These are phyloP conservation scores for Sistotremastrum suecicum DNA, from an alignment of 768 basidiomycete species.

Conservation along the genomic window DNA sequence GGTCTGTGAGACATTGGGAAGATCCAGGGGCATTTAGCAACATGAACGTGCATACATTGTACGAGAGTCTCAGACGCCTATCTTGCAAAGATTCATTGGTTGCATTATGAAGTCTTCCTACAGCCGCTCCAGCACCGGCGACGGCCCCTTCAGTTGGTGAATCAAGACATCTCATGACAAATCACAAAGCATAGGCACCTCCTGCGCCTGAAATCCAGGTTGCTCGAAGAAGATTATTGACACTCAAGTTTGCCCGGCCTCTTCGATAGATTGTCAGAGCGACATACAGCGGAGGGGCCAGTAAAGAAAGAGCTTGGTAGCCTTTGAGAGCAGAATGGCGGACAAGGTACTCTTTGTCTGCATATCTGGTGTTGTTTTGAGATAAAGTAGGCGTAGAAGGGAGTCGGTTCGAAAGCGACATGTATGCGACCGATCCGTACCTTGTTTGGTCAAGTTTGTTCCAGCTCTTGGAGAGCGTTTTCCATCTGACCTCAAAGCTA, in stretches of 20 bases:
- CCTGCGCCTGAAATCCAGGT: slow-evolving; percentile 57
- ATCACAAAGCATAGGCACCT: slow-evolving; percentile 25
- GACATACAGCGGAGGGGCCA: slow-evolving; percentile 48
- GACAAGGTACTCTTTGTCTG: slow-evolving; percentile 53
- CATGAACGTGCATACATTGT: slow-evolving; percentile 33
- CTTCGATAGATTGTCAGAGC: slow-evolving; percentile 38
- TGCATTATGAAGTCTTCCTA: slow-evolving; percentile 43
- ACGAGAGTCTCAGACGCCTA: slow-evolving; percentile 36
- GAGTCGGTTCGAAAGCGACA: too few relatives aligned
- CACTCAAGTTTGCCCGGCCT: slow-evolving; percentile 37
- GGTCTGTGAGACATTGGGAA: slow-evolving; percentile 25
- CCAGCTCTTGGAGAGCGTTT: too few relatives aligned
- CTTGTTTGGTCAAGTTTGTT: too few relatives aligned
- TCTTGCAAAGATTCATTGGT: slow-evolving; percentile 33
- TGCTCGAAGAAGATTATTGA: slow-evolving; percentile 53
- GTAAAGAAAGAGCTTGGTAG: slow-evolving; percentile 50
- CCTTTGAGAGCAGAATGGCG: slow-evolving; percentile 52
- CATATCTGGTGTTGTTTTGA: slow-evolving; percentile 7
- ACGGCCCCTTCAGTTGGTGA: slow-evolving; percentile 19
- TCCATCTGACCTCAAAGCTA: too few relatives aligned
- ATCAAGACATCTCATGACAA: background rate
- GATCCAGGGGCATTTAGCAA: background rate
- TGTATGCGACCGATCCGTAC: too few relatives aligned
- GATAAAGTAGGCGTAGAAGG: background rate
- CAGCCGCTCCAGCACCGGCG: slow-evolving; percentile 36